phyloP scores from a whole-genome alignment of 768 basidiomycete species.

The Lentinus tigrinus region DNA sequence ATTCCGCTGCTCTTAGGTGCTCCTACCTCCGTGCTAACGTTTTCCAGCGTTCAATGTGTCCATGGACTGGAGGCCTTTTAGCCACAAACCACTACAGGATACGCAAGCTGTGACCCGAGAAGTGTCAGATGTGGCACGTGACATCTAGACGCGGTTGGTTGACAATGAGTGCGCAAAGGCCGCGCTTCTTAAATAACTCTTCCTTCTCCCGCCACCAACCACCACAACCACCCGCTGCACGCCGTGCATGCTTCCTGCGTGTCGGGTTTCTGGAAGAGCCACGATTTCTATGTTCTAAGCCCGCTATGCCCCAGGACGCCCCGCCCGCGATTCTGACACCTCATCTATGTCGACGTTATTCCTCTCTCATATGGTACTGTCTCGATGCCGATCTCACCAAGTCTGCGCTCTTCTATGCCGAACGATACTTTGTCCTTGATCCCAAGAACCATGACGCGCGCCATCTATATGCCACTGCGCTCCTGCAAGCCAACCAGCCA shows the following conservation, averaged over 20 bases:
- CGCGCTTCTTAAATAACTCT: not conserved
- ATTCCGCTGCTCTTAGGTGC: not conserved
- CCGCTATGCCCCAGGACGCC: constrained; percentile 57
- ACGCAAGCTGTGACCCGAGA: not conserved
- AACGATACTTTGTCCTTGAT: constrained; percentile 76
- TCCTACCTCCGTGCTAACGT: not conserved
- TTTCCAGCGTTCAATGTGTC: not conserved
- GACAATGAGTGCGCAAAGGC: constrained; percentile 2
- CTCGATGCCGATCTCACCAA: constrained; percentile 77
- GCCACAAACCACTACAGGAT: not conserved
- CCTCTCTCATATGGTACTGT: constrained; percentile 76
- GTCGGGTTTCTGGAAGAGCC: not conserved
- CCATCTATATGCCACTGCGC: constrained; percentile 79
- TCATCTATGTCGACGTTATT: constrained; percentile 68
- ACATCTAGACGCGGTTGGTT: constrained; percentile 12
- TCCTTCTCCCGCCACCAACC: not conserved
- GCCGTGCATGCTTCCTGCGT: not conserved
- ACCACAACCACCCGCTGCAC: not conserved
- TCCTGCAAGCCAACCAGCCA: constrained; percentile 67
- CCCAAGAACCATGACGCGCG: constrained; percentile 74
- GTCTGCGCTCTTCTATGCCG: constrained; percentile 88
- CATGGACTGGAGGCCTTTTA: not conserved
- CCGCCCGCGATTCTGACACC: constrained; percentile 41
- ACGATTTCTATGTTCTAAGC: constrained; percentile 16
- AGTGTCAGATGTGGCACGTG: constrained; percentile 1